Base-by-base conservation (phyloP, 192 early-diverging fungal species). In the Jimgerdemannia flammicorona region DNA sequence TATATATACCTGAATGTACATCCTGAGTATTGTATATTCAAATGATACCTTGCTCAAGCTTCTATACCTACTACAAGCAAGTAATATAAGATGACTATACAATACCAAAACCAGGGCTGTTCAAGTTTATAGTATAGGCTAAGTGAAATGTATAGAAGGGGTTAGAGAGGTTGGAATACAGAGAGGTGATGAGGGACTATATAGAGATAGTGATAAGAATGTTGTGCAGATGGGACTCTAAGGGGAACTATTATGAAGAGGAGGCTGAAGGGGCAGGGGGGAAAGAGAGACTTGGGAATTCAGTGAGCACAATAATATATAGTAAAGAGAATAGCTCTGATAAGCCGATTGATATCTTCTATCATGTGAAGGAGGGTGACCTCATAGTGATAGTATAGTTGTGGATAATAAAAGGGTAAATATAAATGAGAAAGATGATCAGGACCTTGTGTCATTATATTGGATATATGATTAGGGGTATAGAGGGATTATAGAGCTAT, bases 401-500 rank as follows among this genome's bases (percentile, higher is more conserved):
- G 67, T 44, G 40, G 40, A 65, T 18, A 39, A 40, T 3, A 3
- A 10, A 17, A 4, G 40, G n/a, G 29, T 18, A 41, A 29, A 66
- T 19, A 63, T 49, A 73, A 66, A 79, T 40, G 68, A 41, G 20
- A 78, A 59, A 43, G 68, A 74, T 67, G 3, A 20, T 64, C 66
- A 89, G 85, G 86, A 85, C 44, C 79, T 86, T 43, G 82, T 86
- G 43, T 74, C 80, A 43, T 79, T 89, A 41, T 86, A 89, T 77
- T 84, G 83, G 75, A 85, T 81, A 11, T 79, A 84, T 40, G 88
- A 89, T 74, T 64, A 85, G 17, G n/a, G n/a, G n/a, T n/a, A n/a
- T n/a, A n/a, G n/a, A n/a, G n/a, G n/a, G n/a, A n/a, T n/a, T n/a
- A n/a, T n/a, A n/a, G n/a, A n/a, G n/a, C n/a, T n/a, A n/a, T n/a